A percentile compares a stretch with the other conserved stretches of the same genome.
Conservation (phyloP, 345 rosid species). For the Trapa bicornis region DNA sequence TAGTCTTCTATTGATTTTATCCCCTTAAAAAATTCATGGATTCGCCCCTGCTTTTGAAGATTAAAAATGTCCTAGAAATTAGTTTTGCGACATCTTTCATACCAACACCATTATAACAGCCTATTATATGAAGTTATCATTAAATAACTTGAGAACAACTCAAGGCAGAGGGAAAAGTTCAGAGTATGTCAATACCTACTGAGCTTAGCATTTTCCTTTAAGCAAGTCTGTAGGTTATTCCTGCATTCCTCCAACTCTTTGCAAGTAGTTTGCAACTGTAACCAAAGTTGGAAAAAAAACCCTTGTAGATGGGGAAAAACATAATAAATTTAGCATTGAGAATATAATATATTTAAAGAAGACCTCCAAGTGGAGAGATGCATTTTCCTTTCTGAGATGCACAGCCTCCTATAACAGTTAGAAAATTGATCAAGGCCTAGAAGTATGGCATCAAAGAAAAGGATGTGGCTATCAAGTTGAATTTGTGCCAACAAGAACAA, state of each 20-base stretch:
- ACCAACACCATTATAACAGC: neutral
- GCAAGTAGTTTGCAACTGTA: constrained; percentile 47
- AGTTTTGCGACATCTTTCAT: neutral
- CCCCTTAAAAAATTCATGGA: too few relatives aligned
- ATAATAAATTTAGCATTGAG: constrained; percentile 3
- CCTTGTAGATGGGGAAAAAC: neutral
- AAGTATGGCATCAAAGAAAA: constrained; percentile 4
- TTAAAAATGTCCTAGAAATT: neutral
- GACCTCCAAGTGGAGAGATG: constrained; percentile 57
- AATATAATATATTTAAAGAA: constrained; percentile 7
- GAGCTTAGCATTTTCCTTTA: constrained; percentile 71
- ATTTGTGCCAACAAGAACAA: constrained; percentile 13
- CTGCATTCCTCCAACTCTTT: constrained; percentile 65
- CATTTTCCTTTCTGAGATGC: constrained; percentile 32
- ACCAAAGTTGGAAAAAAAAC: constrained; percentile 12
- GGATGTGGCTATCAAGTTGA: neutral
- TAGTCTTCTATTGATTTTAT: too few relatives aligned
- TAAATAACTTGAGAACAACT: neutral
- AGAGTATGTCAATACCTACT: constrained; percentile 35
- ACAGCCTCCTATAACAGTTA: constrained; percentile 31
- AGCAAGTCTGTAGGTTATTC: constrained; percentile 48
- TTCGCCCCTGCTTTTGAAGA: neutral
- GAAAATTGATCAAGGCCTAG: neutral
- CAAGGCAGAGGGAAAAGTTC: neutral
- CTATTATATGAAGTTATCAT: neutral